Base-by-base conservation (phyloP, 148 eudicot genomes). In the Heliamphora exappendiculata region DNA sequence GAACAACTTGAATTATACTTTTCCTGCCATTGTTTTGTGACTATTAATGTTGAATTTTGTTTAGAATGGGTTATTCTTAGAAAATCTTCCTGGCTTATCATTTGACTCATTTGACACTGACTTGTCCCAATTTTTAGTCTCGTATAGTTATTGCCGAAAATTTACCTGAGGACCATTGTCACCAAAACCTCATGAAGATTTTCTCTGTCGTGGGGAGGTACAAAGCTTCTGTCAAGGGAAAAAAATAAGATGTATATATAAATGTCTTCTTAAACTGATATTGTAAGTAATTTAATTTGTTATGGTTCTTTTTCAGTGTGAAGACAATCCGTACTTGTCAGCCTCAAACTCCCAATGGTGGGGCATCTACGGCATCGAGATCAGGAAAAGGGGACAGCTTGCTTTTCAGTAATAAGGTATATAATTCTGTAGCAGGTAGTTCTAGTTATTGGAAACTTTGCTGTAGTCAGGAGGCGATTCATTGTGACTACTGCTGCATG, bases 141-240 rank as follows among this genome's bases (percentile, higher is more conserved):
- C 99, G 99, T 75, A 93, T 95, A 66, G 80, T 93, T 45, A 82
- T 95, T 76, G 98, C 99, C 80, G 99, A 95, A 83, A 95, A 95
- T 81, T 87, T 95, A 75, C 99, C 99, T 0, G 98, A 91, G 74
- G 97, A 95, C 84, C 99, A 92, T 84, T 93, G 96, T 77, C 93
- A 95, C 83, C 99, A 95, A 85, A 95, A 89, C 73, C 98, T 95
- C 66, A 95, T 93, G 99, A 95, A 86, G 82, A 78, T 95, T 83
- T 95, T 95, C 88, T 95, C 99, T 13, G 84, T 87, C 28, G 88
- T 93, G 41, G 99, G 99, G 60, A 95, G 99, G 99, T 95, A 90
- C 72, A 28, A n/a, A n/a, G n/a, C n/a, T n/a, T n/a, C n/a, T n/a
- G n/a, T n/a, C n/a, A n/a, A n/a, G n/a, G 34, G 42, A n/a, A 41